Base-by-base conservation (phyloP, 352 stramenopile genomes). In the Sclerospora graminicola region DNA sequence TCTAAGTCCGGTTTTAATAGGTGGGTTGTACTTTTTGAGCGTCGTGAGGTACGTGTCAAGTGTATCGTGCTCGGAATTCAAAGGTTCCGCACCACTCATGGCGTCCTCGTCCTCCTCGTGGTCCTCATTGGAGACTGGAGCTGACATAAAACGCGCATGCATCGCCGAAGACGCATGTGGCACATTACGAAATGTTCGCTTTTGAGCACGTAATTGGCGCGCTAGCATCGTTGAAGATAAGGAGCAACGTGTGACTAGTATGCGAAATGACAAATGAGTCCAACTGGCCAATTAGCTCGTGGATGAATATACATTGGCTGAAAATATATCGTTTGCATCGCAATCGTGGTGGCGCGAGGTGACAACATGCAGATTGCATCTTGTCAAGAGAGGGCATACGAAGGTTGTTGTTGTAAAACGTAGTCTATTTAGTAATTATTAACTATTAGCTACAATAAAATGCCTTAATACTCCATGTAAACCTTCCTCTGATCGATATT, bases 1-100 rank as follows among this genome's bases (percentile, higher is more conserved):
- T 38, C 66, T 68, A 34, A 85, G 82, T 30, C 75, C 75, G 23
- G 72, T 78, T 51, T 85, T 86, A 41, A 90, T 66, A 14, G 78
- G 78, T 38, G 78, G 78, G 37, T 79, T 71, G 68, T 84, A 86
- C 55, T 90, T 90, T 50, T 77, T 76, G 30, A 89, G 58, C 36
- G 66, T 68, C 26, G 66, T 60, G 8, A 82, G 48, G 35, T 79
- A 73, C 55, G 65, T 69, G 46, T 69, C 56, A 30, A 77, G 69
- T 15, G 47, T 65, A 46, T 77, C 66, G 31, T 57, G 42, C 36
- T 76, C 64, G 13, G 66, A 61, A 33, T 55, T 42, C 20, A 49
- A 37, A 33, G 53, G 44, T 19, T 66, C 53, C 4, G 46, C 43
- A 26, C 34, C 20, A 19, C 57, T 45, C 48, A 63, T 41, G 21